Evolutionary conservation across 2,329 filamentous ascomycete species (phyloP).

Genomic region (Botrytis fabae): DNA sequence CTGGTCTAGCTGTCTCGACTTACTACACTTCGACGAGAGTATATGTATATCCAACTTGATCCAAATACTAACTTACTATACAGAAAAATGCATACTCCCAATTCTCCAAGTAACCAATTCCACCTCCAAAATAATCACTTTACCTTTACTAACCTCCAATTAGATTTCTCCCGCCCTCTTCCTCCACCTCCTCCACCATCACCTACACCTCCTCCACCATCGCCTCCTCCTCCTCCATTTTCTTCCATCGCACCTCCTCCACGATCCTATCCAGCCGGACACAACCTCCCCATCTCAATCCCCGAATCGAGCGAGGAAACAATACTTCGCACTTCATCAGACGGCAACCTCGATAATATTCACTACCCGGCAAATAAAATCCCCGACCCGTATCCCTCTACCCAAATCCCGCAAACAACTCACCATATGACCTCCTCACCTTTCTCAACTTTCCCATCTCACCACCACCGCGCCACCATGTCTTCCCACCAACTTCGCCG

Average conservation of each 20-base stretch:
- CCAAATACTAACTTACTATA: not conserved
- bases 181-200: not conserved
- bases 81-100: not conserved
- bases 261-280: no score
- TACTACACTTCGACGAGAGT: not conserved
- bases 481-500: not conserved
- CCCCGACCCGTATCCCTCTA: not conserved
- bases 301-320: not conserved
- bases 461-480: not conserved
- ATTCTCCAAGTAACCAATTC: not conserved
- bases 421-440: not conserved
- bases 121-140: no score
- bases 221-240: not conserved
- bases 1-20: accelerated
- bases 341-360: not conserved
- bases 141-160: not conserved
- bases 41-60: not conserved
- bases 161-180: not conserved
- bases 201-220: not conserved
- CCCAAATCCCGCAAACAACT: accelerated
- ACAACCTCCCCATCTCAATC: not conserved
- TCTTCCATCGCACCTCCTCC: not conserved
- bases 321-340: not conserved
- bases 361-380: not conserved
- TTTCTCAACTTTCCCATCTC: no score